Percentiles rank a stretch among this genome's conserved stretches.
Conservation (phyloP, 2,329 filamentous ascomycete species). For the Penicillium sp. region DNA sequence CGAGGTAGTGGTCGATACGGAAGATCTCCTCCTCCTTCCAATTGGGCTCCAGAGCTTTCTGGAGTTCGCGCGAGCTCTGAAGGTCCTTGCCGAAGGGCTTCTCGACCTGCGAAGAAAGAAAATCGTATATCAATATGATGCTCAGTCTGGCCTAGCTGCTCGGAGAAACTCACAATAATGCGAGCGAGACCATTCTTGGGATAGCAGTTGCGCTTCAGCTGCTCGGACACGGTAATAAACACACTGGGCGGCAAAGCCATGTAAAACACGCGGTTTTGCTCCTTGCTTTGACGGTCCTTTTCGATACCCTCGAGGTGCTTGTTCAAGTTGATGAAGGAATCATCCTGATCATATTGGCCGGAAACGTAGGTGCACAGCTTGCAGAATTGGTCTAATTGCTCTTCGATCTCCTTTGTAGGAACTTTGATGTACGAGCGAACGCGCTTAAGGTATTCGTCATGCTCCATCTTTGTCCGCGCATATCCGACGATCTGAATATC, state of each 20-base stretch:
- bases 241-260: constrained; percentile 98
- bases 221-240: constrained; percentile 95
- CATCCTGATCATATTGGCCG: constrained; percentile 97
- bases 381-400: constrained; percentile 89
- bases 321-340: constrained; percentile 82
- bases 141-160: neutral
- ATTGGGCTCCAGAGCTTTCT: constrained; percentile 90
- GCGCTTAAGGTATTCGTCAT: constrained; percentile 86
- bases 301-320: constrained; percentile 84
- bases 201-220: constrained; percentile 96
- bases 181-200: constrained; percentile 84
- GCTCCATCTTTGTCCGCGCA: constrained; percentile 99
- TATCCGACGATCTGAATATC: constrained; percentile 97
- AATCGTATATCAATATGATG: constrained; percentile 20
- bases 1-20: constrained; percentile 98
- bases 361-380: constrained; percentile 85
- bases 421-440: constrained; percentile 99
- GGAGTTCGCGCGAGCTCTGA: constrained; percentile 85
- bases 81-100: constrained; percentile 99
- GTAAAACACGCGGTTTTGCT: constrained; percentile 94
- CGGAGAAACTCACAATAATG: constrained; percentile 68
- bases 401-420: constrained; percentile 93
- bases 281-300: constrained; percentile 62
- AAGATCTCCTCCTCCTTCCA: constrained; percentile 99
- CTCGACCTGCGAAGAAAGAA: constrained; percentile 66